Evolutionary conservation across 2,329 filamentous ascomycete species (phyloP).

Genomic region (Botrytis aclada): DNA sequence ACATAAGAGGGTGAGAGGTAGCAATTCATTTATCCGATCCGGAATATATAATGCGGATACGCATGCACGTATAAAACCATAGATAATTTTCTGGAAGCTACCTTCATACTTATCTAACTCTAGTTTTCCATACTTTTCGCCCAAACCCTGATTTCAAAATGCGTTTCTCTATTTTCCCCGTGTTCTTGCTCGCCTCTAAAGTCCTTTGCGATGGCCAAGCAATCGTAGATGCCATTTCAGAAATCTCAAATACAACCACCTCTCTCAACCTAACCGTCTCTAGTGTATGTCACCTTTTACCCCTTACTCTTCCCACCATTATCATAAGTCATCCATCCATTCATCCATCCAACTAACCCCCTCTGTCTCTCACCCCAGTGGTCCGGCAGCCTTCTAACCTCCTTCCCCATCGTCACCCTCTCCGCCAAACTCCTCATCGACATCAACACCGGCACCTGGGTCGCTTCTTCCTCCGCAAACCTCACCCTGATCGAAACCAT

Average conservation of each 20-base stretch:
- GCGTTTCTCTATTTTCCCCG: slow-evolving; percentile 23
- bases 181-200: slow-evolving; percentile 24
- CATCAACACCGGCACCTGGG: slow-evolving; percentile 42
- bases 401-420: slow-evolving; percentile 12
- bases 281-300: not conserved
- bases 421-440: slow-evolving; percentile 42
- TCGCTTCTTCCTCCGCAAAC: slow-evolving; percentile 40
- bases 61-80: no score
- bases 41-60: not conserved
- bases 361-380: not conserved
- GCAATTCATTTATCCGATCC: not conserved
- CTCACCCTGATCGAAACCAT: slow-evolving; percentile 43
- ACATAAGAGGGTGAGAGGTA: not conserved
- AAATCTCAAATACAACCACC: slow-evolving; percentile 26
- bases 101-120: no score
- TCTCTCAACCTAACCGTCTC: slow-evolving; percentile 27
- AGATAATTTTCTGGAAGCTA: not conserved
- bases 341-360: not conserved
- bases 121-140: accelerated
- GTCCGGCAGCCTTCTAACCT: not conserved
- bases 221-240: slow-evolving; percentile 28
- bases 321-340: not conserved
- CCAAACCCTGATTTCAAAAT: slow-evolving; percentile 14
- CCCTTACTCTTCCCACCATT: no score
- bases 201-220: slow-evolving; percentile 29